Evolutionary conservation across 768 basidiomycete genomes (phyloP).

Genomic region (Terana coerulea): DNA sequence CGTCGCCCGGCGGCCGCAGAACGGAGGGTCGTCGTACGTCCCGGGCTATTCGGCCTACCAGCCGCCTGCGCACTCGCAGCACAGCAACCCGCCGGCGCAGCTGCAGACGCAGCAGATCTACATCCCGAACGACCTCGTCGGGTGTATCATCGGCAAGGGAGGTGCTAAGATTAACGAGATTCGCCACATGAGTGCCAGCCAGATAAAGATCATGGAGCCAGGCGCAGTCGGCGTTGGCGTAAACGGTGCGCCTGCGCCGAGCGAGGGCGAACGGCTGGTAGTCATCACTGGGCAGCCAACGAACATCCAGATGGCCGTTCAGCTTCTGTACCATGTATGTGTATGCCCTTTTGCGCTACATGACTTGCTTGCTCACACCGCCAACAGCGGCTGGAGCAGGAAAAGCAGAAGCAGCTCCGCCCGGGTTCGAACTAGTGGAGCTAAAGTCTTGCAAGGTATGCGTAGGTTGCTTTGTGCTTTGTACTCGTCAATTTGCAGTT

Average conservation of each 20-base stretch:
- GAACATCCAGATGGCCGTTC: constrained; percentile 96
- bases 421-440: background rate
- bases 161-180: constrained; percentile 99
- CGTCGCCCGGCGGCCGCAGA: constrained; percentile 44
- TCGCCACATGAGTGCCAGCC: constrained; percentile 88
- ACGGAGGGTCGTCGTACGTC: constrained; percentile 60
- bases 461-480: constrained; percentile 9
- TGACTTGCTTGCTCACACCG: background rate
- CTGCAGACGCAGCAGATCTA: constrained; percentile 97
- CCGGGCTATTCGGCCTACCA: constrained; percentile 35
- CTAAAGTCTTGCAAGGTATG: too few relatives aligned
- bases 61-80: constrained; percentile 18
- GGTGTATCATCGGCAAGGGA: constrained; percentile 96
- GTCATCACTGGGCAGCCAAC: constrained; percentile 95
- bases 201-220: constrained; percentile 99
- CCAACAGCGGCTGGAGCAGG: constrained; percentile 74
- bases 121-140: constrained; percentile 96
- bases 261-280: constrained; percentile 87
- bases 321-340: constrained; percentile 81
- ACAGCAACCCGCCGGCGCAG: constrained; percentile 63
- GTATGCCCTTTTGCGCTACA: background rate
- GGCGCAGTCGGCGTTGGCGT: constrained; percentile 70
- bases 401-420: constrained; percentile 79
- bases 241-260: constrained; percentile 69
- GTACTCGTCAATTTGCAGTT: background rate